These are phyloP conservation scores for Fraxinus velutina DNA, from an alignment of 305 asterid genomes.

Conservation along the genomic window DNA sequence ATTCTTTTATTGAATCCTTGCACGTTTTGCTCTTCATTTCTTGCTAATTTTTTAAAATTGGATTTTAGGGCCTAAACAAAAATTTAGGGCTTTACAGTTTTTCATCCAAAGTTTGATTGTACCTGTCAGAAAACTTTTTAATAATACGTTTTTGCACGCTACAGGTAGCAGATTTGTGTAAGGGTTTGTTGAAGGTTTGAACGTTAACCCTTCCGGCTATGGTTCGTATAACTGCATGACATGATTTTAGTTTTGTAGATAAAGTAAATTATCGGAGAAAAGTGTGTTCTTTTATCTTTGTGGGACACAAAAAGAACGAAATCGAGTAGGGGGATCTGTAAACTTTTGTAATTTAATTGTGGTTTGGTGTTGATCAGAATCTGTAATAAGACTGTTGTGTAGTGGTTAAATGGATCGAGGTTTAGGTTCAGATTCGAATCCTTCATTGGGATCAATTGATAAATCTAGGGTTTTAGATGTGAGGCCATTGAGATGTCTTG, in stretches of 20 bases:
- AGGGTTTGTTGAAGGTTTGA: conserved; percentile 13
- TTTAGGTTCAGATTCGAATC: conserved; percentile 43
- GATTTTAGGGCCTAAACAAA: conserved; percentile 20
- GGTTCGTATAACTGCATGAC: conserved; percentile 15
- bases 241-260: conserved; percentile 11
- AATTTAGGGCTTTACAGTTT: conserved; percentile 34
- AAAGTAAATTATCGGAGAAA: not conserved
- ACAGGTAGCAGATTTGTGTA: conserved; percentile 29
- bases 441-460: conserved; percentile 43
- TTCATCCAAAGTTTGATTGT: conserved; percentile 2
- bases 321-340: not conserved
- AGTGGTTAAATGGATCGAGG: conserved; percentile 62
- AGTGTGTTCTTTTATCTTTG: not conserved
- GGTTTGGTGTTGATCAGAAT: conserved; percentile 1
- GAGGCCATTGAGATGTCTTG: conserved; percentile 72
- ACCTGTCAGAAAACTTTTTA: conserved; percentile 10
- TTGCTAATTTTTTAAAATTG: conserved; percentile 9
- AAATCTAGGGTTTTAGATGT: conserved; percentile 67
- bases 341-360: conserved; percentile 10
- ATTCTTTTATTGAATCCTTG: not conserved
- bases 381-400: conserved; percentile 13
- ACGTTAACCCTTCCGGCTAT: conserved; percentile 1
- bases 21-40: not conserved
- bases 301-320: not conserved
- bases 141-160: conserved; percentile 25